Percentiles rank a stretch among this genome's conserved stretches.
phyloP scores from a whole-genome alignment of 139 green algal species.

The Chlorella sorokiniana region DNA sequence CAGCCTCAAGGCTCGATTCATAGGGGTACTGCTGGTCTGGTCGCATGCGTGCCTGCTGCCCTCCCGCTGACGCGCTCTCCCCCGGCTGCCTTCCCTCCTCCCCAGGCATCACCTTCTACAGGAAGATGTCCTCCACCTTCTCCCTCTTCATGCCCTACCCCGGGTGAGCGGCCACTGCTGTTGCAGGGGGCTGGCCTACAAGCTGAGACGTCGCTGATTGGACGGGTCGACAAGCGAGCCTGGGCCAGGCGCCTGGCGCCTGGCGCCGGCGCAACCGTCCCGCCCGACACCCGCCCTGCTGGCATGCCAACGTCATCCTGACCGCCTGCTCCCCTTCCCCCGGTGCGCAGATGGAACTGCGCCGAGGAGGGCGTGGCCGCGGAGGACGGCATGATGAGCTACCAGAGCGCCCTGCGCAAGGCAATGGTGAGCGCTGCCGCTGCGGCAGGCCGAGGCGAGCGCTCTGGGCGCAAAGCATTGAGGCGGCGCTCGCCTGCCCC shows the following conservation, averaged over 20 bases:
- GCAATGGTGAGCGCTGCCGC: constrained; percentile 7
- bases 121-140: not conserved
- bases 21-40: too few species aligned
- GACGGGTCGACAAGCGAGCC: too few species aligned
- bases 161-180: too few species aligned
- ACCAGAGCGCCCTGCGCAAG: not conserved
- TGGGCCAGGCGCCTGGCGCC: too few species aligned
- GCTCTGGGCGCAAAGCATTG: not conserved
- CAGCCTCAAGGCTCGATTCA: too few species aligned
- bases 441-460: not conserved
- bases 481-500: not conserved
- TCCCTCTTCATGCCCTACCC: constrained; percentile 26
- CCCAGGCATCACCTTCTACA: constrained; percentile 4
- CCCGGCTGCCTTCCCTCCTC: not conserved
- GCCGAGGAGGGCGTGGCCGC: not conserved
- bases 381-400: constrained; percentile 4
- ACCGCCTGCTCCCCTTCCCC: too few species aligned
- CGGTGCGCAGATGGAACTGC: too few species aligned
- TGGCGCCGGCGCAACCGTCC: too few species aligned
- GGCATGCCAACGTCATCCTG: too few species aligned
- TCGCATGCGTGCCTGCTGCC: not conserved
- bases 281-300: too few species aligned
- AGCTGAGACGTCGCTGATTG: too few species aligned
- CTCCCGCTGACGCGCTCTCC: not conserved
- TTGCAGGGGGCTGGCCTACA: too few species aligned